These are phyloP conservation scores for Xanthoconium separans DNA, from an alignment of 1,284 basidiomycete genomes.

Conservation along the genomic window DNA sequence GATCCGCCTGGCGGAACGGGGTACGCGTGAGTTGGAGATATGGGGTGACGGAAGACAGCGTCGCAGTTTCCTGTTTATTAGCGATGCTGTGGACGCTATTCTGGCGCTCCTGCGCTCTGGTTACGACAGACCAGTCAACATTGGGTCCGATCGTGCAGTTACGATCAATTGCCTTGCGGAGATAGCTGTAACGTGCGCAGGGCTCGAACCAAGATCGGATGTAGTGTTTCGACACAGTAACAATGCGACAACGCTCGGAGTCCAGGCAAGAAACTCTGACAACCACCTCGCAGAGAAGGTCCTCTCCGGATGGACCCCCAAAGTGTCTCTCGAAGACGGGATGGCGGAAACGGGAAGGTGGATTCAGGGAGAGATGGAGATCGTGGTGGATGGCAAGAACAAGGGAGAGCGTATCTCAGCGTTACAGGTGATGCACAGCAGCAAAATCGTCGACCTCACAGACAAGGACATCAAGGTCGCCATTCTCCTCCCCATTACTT, in stretches of 20 bases:
- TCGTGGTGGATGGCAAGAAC: constrained; percentile 14
- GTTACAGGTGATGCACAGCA: constrained; percentile 29
- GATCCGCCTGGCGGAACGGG: constrained; percentile 14
- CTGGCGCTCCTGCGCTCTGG: constrained; percentile 42
- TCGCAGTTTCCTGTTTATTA: constrained; percentile 56
- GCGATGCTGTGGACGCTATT: constrained; percentile 51
- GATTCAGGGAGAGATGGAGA: constrained; percentile 43
- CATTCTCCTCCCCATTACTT: constrained; percentile 57
- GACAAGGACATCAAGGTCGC: constrained; percentile 43
- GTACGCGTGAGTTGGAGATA: constrained; percentile 41
- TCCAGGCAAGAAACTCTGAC: constrained; percentile 52
- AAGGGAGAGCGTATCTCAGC: constrained; percentile 7
- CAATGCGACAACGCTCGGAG: constrained; percentile 42
- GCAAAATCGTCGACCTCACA: constrained; percentile 40
- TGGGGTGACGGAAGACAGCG: constrained; percentile 57
- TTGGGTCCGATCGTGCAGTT: constrained; percentile 50
- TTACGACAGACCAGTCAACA: constrained; percentile 43
- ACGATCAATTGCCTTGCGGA: constrained; percentile 45
- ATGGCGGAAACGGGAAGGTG: constrained; percentile 46
- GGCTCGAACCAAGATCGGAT: constrained; percentile 25
- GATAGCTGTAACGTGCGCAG: constrained; percentile 38
- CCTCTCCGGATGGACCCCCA: constrained; percentile 45
- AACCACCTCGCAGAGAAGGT: constrained; percentile 38
- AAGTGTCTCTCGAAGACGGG: constrained; percentile 41
- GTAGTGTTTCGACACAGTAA: constrained; percentile 33